Base-by-base conservation (phyloP, 2,329 filamentous ascomycete species). In the Fusarium burgessii region DNA sequence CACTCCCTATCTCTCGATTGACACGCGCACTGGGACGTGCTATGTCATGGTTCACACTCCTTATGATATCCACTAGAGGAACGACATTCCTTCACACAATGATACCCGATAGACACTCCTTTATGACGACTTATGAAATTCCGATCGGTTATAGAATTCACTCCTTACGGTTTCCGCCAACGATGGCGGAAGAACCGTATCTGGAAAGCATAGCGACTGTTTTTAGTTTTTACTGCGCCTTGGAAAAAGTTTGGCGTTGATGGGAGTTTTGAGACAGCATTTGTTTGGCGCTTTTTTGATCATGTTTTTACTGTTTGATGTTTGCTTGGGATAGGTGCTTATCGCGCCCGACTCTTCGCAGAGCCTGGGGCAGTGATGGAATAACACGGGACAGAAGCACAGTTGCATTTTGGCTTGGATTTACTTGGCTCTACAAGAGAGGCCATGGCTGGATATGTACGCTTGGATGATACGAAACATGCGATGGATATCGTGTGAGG, bases 181-280 rank as follows among this genome's bases (percentile, higher is more conserved):
- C 58, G 56, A 70, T 66, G 68, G 71, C 68, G 67, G 71, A 82
- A 79, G 79, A 82, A 83, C 70, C 63, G 72, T 76, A 67, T 81
- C 82, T 82, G 83, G 83, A 84, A 80, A 86, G 85, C 85, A 88
- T 87, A 86, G 85, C 86, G 85, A 84, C 83, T 83, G 60, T 82
- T 77, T 82, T 77, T 77, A 70, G 56, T 68, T 65, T 74, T 70
- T 58, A 63, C 68, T 68, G 65, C 73, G 54, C 61, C 40, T 65
- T 63, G 50, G 55, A 69, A 76, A 76, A 76, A 76, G 74, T 72
- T 72, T 56, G 76, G 76, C 70, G 75, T 72, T 76, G 50, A 50
- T 43, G 40, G 75, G 75, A 68, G 68, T 68, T 62, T 66, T 67
- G 54, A 64, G 62, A 65, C 40, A 68, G 71, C 74, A 76, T 76